These are phyloP conservation scores for Neofusicoccum ribis DNA, from an alignment of 2,329 filamentous ascomycete species.

Conservation along the genomic window DNA sequence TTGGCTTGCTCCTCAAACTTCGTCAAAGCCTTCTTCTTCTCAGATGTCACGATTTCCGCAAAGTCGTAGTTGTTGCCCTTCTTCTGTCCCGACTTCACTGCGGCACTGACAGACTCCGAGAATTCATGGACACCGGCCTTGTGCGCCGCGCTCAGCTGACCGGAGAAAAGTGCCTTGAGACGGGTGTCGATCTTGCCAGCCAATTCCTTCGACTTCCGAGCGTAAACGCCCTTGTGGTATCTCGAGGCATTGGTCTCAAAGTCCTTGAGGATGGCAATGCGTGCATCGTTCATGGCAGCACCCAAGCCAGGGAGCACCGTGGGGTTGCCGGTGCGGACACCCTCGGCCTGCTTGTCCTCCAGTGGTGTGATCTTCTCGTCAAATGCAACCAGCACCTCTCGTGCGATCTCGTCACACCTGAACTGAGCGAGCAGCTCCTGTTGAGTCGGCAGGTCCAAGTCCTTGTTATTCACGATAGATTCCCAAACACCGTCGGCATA, in stretches of 20 bases:
- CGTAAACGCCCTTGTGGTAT: conserved; percentile 95
- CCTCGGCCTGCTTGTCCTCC: conserved; percentile 81
- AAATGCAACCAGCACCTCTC: conserved; percentile 82
- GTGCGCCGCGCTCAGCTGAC: conserved; percentile 85
- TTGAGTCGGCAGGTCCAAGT: conserved; percentile 92
- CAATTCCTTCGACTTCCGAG: conserved; percentile 80
- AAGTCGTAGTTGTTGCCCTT: conserved; percentile 91
- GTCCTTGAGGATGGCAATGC: conserved; percentile 72
- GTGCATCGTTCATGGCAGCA: conserved; percentile 67
- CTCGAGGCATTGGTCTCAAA: conserved; percentile 90
- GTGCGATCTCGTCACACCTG: conserved; percentile 92
- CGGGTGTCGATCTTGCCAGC: conserved; percentile 85
- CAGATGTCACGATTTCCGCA: conserved; percentile 82
- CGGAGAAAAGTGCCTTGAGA: conserved; percentile 82
- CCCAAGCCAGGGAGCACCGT: conserved; percentile 76
- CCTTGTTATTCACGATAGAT: conserved; percentile 98
- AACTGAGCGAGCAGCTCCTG: conserved; percentile 97
- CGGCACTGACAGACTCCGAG: conserved; percentile 79
- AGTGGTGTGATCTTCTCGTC: conserved; percentile 79
- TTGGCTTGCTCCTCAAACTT: conserved; percentile 76
- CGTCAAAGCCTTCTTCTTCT: conserved; percentile 74
- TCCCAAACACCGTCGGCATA: conserved; percentile 97
- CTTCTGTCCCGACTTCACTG: conserved; percentile 91
- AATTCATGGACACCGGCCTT: conserved; percentile 84
- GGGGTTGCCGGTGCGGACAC: conserved; percentile 69